Evolutionary conservation across 306 rosid genomes (phyloP).

Genomic region (Astragalus glycyphyllos): DNA sequence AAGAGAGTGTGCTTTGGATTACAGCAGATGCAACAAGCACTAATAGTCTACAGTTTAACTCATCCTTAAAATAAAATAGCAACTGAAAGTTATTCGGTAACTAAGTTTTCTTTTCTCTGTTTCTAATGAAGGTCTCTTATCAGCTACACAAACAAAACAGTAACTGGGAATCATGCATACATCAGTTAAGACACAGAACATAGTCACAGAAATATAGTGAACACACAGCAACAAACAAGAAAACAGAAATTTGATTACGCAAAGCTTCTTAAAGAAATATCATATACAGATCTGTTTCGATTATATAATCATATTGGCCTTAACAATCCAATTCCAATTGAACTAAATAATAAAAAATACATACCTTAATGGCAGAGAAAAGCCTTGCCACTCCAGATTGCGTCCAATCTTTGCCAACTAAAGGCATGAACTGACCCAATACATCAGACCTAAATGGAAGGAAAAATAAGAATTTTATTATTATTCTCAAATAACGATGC

Average conservation of each 20-base stretch:
- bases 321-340: constrained; percentile 24
- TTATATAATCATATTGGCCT: constrained; percentile 14
- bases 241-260: neutral
- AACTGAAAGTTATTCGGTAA: constrained; percentile 16
- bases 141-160: constrained; percentile 32
- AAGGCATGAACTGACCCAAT: constrained; percentile 99
- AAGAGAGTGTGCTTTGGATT: constrained; percentile 7
- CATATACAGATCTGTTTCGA: constrained; percentile 16
- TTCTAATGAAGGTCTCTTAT: neutral
- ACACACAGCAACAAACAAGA: constrained; percentile 26
- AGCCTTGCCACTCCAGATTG: constrained; percentile 98
- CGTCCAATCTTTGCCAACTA: constrained; percentile 96
- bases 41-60: constrained; percentile 4
- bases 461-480: constrained; percentile 6
- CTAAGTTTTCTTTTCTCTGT: constrained; percentile 21
- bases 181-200: constrained; percentile 24
- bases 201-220: constrained; percentile 10
- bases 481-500: constrained; percentile 31
- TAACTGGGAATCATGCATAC: constrained; percentile 30
- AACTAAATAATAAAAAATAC: constrained; percentile 28
- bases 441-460: constrained; percentile 84
- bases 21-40: constrained; percentile 28
- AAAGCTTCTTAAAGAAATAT: constrained; percentile 14
- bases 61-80: constrained; percentile 24
- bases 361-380: constrained; percentile 89